Percentiles rank a stretch among this genome's conserved stretches.
Evolutionary conservation across 73 alveolate species (phyloP).

Genomic region (Tetrahymena thermophila): DNA sequence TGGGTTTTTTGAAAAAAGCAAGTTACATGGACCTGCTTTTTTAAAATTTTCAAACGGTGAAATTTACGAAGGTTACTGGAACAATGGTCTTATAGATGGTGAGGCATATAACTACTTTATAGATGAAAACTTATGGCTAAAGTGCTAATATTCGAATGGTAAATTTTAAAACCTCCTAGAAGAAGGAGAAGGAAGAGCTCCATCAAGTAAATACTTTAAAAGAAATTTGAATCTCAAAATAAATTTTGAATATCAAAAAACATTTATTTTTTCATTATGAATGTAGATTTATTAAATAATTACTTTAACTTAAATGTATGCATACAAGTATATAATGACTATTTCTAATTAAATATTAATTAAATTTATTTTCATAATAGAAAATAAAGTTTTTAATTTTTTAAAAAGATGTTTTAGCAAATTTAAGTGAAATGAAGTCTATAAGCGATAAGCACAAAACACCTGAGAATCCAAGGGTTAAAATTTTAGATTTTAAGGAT

Average conservation of each 20-base stretch:
- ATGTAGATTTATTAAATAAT: too few species aligned
- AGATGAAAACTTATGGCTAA: background rate
- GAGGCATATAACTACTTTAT: background rate
- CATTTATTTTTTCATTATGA: background rate
- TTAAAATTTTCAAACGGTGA: background rate
- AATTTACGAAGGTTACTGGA: background rate
- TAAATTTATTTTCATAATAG: too few species aligned
- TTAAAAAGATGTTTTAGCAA: background rate
- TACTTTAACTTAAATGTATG: too few species aligned
- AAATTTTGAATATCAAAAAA: background rate
- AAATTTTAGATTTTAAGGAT: background rate
- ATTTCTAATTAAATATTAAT: too few species aligned
- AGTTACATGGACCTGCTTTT: background rate
- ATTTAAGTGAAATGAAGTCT: background rate
- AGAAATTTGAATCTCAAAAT: background rate
- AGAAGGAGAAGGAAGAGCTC: background rate
- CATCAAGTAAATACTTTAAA: background rate
- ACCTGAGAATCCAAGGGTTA: background rate
- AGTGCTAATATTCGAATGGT: background rate
- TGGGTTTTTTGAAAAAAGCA: background rate
- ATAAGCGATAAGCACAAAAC: background rate
- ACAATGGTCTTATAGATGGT: background rate
- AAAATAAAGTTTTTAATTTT: background rate
- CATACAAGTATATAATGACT: too few species aligned
- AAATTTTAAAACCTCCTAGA: background rate